Evolutionary conservation across 176 grass and related monocot species (phyloP).

Genomic region (Paspalum vaginatum): DNA sequence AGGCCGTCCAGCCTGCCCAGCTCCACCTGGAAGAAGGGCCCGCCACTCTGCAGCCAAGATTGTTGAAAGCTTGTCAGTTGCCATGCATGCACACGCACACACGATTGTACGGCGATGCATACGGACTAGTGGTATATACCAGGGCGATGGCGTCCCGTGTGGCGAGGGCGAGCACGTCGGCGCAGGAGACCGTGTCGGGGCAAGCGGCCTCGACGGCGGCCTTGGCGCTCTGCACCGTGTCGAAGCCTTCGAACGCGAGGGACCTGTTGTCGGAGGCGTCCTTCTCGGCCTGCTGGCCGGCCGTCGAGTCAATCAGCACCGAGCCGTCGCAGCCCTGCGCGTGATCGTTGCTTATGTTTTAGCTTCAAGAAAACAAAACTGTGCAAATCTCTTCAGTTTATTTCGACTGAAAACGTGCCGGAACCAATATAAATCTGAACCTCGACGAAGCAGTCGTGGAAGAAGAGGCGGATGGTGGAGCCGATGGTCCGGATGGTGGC

Average conservation of each 20-base stretch:
- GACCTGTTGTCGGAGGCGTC: conserved; percentile 67
- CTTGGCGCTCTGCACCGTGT: conserved; percentile 72
- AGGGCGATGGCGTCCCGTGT: conserved; percentile 63
- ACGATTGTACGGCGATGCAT: too few species aligned
- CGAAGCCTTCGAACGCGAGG: conserved; percentile 71
- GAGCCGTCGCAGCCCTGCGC: conserved; percentile 78
- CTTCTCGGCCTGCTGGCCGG: conserved; percentile 66
- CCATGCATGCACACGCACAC: not conserved
- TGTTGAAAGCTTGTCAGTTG: not conserved
- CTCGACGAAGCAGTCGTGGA: conserved; percentile 91
- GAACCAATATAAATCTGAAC: too few species aligned
- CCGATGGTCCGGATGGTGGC: conserved; percentile 46
- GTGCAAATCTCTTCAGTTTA: too few species aligned
- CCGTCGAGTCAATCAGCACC: conserved; percentile 69
- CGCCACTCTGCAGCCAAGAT: conserved; percentile 42
- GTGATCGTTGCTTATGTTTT: too few species aligned
- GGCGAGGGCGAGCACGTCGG: conserved; percentile 83
- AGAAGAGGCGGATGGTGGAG: conserved; percentile 79
- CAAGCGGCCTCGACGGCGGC: conserved; percentile 70
- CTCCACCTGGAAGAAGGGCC: conserved; percentile 68
- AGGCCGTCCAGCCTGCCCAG: conserved; percentile 79
- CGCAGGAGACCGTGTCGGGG: conserved; percentile 69
- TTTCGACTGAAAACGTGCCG: too few species aligned
- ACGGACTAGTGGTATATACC: conserved; percentile 43
- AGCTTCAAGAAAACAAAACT: too few species aligned